Evolutionary conservation across 2,329 filamentous ascomycete species (phyloP).

Genomic region (Fusarium floridanum): DNA sequence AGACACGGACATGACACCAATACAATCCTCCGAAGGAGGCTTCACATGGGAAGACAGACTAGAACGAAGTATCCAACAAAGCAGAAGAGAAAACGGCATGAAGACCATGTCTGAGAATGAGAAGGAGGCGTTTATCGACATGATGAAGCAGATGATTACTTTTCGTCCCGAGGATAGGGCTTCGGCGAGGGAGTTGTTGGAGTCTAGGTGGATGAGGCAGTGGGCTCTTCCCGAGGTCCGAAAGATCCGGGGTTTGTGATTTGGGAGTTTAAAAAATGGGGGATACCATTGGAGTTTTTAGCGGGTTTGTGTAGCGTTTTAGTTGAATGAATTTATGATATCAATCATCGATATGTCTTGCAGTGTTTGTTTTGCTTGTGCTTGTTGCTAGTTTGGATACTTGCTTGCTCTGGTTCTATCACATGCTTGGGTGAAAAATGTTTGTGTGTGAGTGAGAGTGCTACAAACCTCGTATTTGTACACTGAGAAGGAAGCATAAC

Average conservation of each 20-base stretch:
- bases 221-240: conserved; percentile 38
- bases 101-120: conserved; percentile 30
- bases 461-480: not conserved
- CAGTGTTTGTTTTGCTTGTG: not conserved
- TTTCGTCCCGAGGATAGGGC: conserved; percentile 33
- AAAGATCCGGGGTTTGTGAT: conserved; percentile 18
- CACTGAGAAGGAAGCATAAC: not conserved
- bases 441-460: not conserved
- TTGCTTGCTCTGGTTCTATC: not conserved
- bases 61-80: conserved; percentile 35
- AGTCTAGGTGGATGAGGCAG: conserved; percentile 37
- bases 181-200: conserved; percentile 28
- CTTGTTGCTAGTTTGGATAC: not conserved
- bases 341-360: not conserved
- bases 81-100: conserved; percentile 33
- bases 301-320: conserved; percentile 6
- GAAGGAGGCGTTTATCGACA: conserved; percentile 35
- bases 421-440: not conserved
- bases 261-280: conserved; percentile 12
- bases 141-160: conserved; percentile 38
- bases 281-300: conserved; percentile 9
- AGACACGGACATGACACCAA: conserved; percentile 15
- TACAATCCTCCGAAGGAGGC: not conserved
- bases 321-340: not conserved
- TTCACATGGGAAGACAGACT: conserved; percentile 33